Evolutionary conservation across 139 green algal genomes (phyloP), one percentile per base, ranked within the genome.

Genomic region (Eudorina sp.): DNA sequence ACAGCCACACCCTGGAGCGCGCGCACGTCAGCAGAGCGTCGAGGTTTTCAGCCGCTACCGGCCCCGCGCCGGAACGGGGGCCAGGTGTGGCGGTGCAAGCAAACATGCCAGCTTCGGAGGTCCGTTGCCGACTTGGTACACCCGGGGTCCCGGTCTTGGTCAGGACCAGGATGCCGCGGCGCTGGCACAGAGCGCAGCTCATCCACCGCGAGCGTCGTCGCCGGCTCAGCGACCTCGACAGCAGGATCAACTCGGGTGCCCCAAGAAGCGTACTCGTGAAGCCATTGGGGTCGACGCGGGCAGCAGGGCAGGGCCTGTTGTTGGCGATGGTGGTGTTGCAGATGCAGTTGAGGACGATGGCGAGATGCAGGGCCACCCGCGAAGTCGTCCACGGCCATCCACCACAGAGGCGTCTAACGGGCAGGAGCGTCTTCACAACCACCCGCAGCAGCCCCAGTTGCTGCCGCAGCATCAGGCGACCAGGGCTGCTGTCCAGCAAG

Each of bases 101-200:
- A n/a, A n/a, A n/a, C n/a, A n/a, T n/a, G n/a, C n/a, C n/a, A n/a
- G n/a, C n/a, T n/a, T 55, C 46, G 73, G 73, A 27, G 75, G 75
- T 0, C 48, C 75, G 0, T 18, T 83, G 48, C 75, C 75, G 25
- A 11, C 36, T 31, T 83, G 75, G 75, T 83, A 69, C 75, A 83
- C 51, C 48, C 48, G 75, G 6, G 41, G 23, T 18, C 48, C 75
- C 1, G 73, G 66, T 40, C 25, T 34, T 0, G 3, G 23, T 31
- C 13, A 3, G 45, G 27, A 7, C 46, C 25, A 43, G 29, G 27
- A 62, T 5, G 11, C 75, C 34, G 74, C 73, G 43, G 73, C 64
- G 11, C n/a, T 8, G 11, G 45, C 18, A 4, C 45, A 25, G 45
- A 7, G 73, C 62, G 62, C 29, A 19, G 11, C 2, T 19, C n/a